These are phyloP conservation scores for Cyberlindnera lachancei DNA, from an alignment of 805 yeast genomes.

Conservation along the genomic window DNA sequence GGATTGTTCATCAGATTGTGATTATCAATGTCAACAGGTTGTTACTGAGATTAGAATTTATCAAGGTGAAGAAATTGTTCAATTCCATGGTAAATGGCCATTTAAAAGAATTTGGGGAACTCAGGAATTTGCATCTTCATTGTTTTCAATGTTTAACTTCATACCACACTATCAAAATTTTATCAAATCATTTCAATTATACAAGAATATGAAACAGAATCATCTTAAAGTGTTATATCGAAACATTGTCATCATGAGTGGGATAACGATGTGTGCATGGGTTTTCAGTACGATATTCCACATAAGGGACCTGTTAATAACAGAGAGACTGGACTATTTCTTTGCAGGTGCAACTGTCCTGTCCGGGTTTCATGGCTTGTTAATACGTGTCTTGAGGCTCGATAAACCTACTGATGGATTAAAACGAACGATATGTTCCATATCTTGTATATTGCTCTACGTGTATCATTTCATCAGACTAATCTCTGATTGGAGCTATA, in stretches of 20 bases:
- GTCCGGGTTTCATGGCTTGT: slow-evolving; percentile 66
- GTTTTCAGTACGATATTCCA: slow-evolving; percentile 79
- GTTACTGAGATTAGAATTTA: slow-evolving; percentile 50
- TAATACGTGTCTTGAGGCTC: slow-evolving; percentile 51
- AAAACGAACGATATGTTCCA: slow-evolving; percentile 30
- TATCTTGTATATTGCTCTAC: slow-evolving; percentile 43
- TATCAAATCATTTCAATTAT: slow-evolving; percentile 21
- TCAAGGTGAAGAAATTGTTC: slow-evolving; percentile 50
- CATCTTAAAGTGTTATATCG: slow-evolving; percentile 15
- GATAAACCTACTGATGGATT: slow-evolving; percentile 38
- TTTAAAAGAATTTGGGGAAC: slow-evolving; percentile 68
- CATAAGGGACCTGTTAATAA: slow-evolving; percentile 66
- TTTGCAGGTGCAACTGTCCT: slow-evolving; percentile 88
- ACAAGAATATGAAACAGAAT: slow-evolving; percentile 2
- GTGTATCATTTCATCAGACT: slow-evolving; percentile 59
- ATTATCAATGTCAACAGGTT: slow-evolving; percentile 83
- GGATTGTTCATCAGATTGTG: slow-evolving; percentile 79
- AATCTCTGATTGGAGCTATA: slow-evolving; percentile 73
- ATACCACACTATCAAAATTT: slow-evolving; percentile 54
- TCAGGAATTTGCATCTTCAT: slow-evolving; percentile 76
- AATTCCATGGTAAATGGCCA: slow-evolving; percentile 99
- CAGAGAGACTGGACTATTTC: slow-evolving; percentile 86
- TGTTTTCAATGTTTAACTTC: slow-evolving; percentile 70
- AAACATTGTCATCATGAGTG: slow-evolving; percentile 41
- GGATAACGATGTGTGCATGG: slow-evolving; percentile 84